A percentile compares a stretch with the other conserved stretches of the same genome.
Conservation (phyloP, 75 land plant genomes). For the Picea sitchensis region DNA sequence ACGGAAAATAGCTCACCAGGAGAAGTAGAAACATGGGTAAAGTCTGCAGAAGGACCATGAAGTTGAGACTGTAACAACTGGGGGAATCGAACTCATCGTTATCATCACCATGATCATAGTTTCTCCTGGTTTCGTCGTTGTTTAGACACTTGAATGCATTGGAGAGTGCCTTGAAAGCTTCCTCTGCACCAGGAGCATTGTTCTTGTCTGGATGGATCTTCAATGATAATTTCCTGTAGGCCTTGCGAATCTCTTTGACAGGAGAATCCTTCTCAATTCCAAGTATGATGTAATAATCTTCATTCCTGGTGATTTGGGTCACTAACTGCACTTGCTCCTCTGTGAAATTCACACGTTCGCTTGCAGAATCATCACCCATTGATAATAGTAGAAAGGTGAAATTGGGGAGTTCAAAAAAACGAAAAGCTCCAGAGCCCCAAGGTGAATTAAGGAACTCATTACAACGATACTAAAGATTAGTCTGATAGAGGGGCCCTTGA, state of each 20-base stretch:
- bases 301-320: slow-evolving; percentile 16
- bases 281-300: slow-evolving; percentile 72
- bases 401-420: no score
- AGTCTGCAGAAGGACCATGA: slow-evolving; percentile 44
- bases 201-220: slow-evolving; percentile 98
- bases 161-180: slow-evolving; percentile 86
- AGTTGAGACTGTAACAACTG: slow-evolving; percentile 27
- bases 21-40: slow-evolving; percentile 61
- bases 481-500: no score
- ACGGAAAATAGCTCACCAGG: slow-evolving; percentile 59
- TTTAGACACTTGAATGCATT: slow-evolving; percentile 83
- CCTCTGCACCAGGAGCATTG: slow-evolving; percentile 85
- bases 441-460: no score
- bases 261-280: slow-evolving; percentile 70
- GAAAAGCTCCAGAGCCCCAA: no score
- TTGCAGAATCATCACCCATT: no score
- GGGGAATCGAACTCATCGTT: slow-evolving; percentile 45
- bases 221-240: slow-evolving; percentile 80
- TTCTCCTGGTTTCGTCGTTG: slow-evolving; percentile 52
- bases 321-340: no score
- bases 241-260: slow-evolving; percentile 78
- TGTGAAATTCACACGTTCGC: no score
- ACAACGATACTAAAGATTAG: no score
- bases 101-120: slow-evolving; percentile 61
- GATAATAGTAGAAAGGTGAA: no score